Conservation (phyloP, 2,329 filamentous ascomycete genomes). For the Neopestalotiopsis sp. region DNA sequence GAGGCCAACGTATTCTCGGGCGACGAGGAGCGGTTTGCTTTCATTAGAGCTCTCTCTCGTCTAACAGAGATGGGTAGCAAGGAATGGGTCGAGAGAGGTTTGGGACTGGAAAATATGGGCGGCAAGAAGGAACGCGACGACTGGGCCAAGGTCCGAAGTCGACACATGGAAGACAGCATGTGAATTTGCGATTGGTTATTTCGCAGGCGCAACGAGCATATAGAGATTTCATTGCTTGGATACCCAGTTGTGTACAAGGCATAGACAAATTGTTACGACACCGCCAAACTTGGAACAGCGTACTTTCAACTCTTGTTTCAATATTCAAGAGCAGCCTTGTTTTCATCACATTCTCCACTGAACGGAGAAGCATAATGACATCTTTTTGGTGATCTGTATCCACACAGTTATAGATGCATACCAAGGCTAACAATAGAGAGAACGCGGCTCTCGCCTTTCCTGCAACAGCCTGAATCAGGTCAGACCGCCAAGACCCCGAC, state of each 20-base stretch:
- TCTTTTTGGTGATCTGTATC: too few species aligned
- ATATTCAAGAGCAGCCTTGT: neutral
- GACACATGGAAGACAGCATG: slow-evolving; percentile 73
- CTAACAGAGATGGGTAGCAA: slow-evolving; percentile 91
- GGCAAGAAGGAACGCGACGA: slow-evolving; percentile 69
- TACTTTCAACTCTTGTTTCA: too few species aligned
- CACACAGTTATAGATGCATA: too few species aligned
- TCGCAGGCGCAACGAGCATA: neutral
- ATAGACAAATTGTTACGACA: neutral
- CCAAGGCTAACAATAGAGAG: too few species aligned
- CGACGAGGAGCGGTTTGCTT: slow-evolving; percentile 96
- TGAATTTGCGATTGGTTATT: slow-evolving; percentile 36
- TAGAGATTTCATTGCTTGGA: neutral
- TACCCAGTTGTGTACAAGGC: neutral
- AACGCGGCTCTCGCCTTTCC: too few species aligned
- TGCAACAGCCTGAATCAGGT: too few species aligned
- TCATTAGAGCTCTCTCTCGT: slow-evolving; percentile 84
- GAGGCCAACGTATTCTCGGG: slow-evolving; percentile 87
- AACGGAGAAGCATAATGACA: too few species aligned
- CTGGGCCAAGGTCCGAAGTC: slow-evolving; percentile 69
- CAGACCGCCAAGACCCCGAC: too few species aligned
- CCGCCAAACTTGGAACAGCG: neutral
- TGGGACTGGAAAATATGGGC: slow-evolving; percentile 67
- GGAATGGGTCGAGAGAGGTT: slow-evolving; percentile 90
- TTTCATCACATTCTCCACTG: neutral